Evolutionary conservation across 352 stramenopile genomes (phyloP), one percentile per base, ranked within the genome.

Genomic region (Elongisporangium undulatum): DNA sequence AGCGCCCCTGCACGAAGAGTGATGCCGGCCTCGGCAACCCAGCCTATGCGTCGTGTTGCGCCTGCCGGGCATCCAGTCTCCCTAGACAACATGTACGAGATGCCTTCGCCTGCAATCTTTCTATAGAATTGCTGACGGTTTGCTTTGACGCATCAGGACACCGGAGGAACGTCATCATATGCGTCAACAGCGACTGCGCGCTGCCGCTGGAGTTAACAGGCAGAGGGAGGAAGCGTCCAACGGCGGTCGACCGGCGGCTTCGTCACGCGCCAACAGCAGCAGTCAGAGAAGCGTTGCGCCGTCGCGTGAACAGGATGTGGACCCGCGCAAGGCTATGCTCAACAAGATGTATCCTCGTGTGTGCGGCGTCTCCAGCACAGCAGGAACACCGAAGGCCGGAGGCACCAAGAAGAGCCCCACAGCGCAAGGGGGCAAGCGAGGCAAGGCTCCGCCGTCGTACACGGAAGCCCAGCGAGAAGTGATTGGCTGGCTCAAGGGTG

Each of bases 281-380:
- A 66, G n/a, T 20, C 55, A 61, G 56, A 55, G 65, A 20, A 69
- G 69, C 53, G 45, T 59, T 45, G 60, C 66, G 12, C 61, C 54
- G 16, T 64, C 64, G 22, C 62, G 54, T 67, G 51, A 57, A 19
- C 38, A 58, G 4, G 52, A 61, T 1, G 16, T 69, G 13, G 70
- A 73, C 55, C 63, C 68, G 39, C 74, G 84, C 6, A 93, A 93
- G 56, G 82, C 76, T 7, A 69, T 92, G 59, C 59, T 95, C 52
- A 70, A 93, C 58, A 85, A 82, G 51, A 93, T 93, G 80, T 90
- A 86, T 49, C 84, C 86, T 38, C 86, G 86, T 15, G 78, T 94
- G 3, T 92, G 78, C 23, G 85, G 83, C 0, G 74, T 83, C 2
- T 57, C 69, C 13, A 24, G 53, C 39, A 58, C 49, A 51, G 61